Base-by-base conservation (phyloP, 352 stramenopile species). In the Globisporangium ultimum region DNA sequence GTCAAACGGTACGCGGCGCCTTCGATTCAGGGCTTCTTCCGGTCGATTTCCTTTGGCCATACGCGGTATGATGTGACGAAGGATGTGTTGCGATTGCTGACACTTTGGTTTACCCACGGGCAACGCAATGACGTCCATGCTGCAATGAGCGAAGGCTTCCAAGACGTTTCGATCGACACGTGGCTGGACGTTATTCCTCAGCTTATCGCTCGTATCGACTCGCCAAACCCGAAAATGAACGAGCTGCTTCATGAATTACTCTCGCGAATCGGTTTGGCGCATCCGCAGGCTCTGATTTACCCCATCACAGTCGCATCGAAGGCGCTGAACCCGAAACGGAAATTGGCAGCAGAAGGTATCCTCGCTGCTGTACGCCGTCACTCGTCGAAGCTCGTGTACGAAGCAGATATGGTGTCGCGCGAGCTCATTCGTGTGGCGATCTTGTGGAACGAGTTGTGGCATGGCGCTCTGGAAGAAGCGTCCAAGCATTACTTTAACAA, bases 361-460 rank as follows among this genome's bases (percentile, higher is more conserved):
- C 88, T 99, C 64, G 91, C 91, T 24, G 91, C 94, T 36, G 80
- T 99, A 47, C 92, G 96, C 38, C 82, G 88, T n/a, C 89, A 99
- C 73, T 98, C 93, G 36, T 94, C 91, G 52, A 84, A 91, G 45
- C 80, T 99, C 42, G 97, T 99, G 38, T 95, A 99, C 59, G 97
- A 99, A 74, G 96, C 97, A 20, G 81, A 97, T 14, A 95, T 99
- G 78, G 89, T 97, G 9, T 93, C 80, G 9, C 90, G 91, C 10
- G 98, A 99, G 68, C 86, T 99, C 21, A 99, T 99, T 64, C 92
- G 97, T 50, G 97, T 99, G 17, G 97, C 98, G 45, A 99, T 99
- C 55, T 71, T 99, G 5, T 99, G 97, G 97, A 93, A 99, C 62
- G 98, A 99, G 71, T 80, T 98, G 24, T 99, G 98, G 98, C 95